phyloP scores from a whole-genome alignment of 2,329 filamentous ascomycete species.

The Aspergillus uvarum region DNA sequence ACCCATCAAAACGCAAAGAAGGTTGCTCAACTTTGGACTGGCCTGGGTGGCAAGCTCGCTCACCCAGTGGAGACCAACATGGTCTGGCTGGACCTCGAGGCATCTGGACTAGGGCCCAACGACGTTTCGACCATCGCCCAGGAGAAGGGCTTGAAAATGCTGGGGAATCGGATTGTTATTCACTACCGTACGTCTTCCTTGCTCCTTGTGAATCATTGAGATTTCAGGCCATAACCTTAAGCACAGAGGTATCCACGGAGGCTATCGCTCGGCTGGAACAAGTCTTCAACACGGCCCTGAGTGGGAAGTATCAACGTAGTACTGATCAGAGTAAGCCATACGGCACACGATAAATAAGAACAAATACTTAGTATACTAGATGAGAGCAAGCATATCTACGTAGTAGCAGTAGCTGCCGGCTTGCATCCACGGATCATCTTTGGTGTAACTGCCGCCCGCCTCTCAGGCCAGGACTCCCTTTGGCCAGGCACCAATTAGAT shows the following conservation, averaged over 20 bases:
- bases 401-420: not conserved
- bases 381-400: not conserved
- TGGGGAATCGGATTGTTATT: conserved; percentile 62
- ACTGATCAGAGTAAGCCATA: conserved; percentile 34
- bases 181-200: conserved; percentile 57
- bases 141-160: conserved; percentile 57
- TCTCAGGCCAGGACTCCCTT: conserved; percentile 6
- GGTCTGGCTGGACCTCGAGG: conserved; percentile 76
- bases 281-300: conserved; percentile 51
- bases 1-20: conserved; percentile 64
- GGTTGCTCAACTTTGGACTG: conserved; percentile 66
- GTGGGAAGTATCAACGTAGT: conserved; percentile 34
- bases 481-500: conserved; percentile 18
- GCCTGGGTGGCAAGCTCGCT: conserved; percentile 65
- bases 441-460: conserved; percentile 5
- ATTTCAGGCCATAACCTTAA: conserved; percentile 23
- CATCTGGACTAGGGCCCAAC: conserved; percentile 54
- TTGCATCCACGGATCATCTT: conserved; percentile 1
- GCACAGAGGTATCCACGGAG: conserved; percentile 62
- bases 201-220: not conserved
- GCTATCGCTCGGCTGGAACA: conserved; percentile 58
- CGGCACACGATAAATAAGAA: conserved; percentile 25
- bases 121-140: conserved; percentile 57
- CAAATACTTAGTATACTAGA: not conserved
- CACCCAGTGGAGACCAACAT: conserved; percentile 85